Base-by-base conservation (phyloP, 352 stramenopile genomes). In the Globisporangium spiculum region DNA sequence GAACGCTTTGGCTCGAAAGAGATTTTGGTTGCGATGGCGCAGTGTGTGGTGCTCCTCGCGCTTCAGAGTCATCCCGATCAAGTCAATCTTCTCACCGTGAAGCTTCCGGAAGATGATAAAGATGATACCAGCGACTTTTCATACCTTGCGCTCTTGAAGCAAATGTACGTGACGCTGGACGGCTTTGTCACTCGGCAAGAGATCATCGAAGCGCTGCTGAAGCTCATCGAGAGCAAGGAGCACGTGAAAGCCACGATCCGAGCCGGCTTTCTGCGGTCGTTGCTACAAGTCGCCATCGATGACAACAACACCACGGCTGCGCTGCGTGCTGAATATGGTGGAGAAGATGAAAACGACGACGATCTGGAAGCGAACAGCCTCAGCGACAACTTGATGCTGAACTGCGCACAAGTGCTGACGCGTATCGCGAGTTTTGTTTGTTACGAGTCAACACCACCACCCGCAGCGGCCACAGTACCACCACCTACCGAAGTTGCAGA, bases 101-200 rank as follows among this genome's bases (percentile, higher is more conserved):
- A 62, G 24, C 60, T 68, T 9, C 22, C 52, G 46, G 67, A 60
- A 8, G 41, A 63, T 6, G 58, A 32, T 12, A 20, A 24, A 32
- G 64, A 66, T 0, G 66, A 18, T 18, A 27, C 22, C 18, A 52
- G 2, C 20, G 30, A 20, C 6, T 62, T 63, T 27, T 69, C 70
- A 18, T 82, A 70, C 20, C 34, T 90, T 26, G 71, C 84, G n/a
- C 61, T 92, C 18, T 50, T 89, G 50, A 91, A 92, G 74, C 86
- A 93, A 56, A 80, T 91, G 60, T 93, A 92, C 64, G 83, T 91
- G 70, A 91, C 81, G 41, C 69, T 91, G 10, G n/a, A 44, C 0
- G 67, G 73, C 32, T 38, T 53, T 50, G 30, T 53, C 2, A 56
- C 75, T 32, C 80, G 79, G 18, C 62, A 78, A 18, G 56, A 71